phyloP scores from a whole-genome alignment of 352 stramenopile genomes.

The Globisporangium spiculum region DNA sequence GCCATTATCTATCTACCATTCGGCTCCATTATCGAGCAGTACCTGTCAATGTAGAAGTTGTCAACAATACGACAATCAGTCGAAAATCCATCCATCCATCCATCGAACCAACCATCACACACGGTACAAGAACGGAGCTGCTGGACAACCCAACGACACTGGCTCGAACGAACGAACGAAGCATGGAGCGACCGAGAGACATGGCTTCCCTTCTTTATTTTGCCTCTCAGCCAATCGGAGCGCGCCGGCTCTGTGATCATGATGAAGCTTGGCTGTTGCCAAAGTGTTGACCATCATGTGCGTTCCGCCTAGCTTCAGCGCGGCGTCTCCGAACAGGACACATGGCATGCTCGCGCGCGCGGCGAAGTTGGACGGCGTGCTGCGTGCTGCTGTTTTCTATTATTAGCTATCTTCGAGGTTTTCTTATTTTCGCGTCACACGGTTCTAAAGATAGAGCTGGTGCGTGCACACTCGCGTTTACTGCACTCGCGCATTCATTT shows the following conservation, averaged over 20 bases:
- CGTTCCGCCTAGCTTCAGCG: neutral
- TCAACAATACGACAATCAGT: constrained; percentile 1
- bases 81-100: neutral
- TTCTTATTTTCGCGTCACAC: neutral
- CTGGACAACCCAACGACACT: neutral
- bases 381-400: neutral
- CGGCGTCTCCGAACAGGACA: neutral
- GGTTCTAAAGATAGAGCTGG: neutral
- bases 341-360: neutral
- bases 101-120: neutral
- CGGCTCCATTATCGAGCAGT: neutral
- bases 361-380: neutral
- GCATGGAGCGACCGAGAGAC: constrained; percentile 1
- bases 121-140: neutral
- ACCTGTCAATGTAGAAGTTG: neutral
- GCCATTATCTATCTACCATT: neutral
- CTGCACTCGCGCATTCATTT: constrained; percentile 1
- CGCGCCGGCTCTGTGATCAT: too few species aligned
- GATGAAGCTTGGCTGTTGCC: neutral
- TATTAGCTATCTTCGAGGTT: neutral
- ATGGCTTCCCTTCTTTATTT: constrained; percentile 10
- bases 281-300: neutral
- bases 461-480: neutral
- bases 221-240: neutral
- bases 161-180: constrained; percentile 1